A percentile compares a stretch with the other conserved stretches of the same genome.
Conservation (phyloP, 352 stramenopile genomes). For the Globisporangium parvum region DNA sequence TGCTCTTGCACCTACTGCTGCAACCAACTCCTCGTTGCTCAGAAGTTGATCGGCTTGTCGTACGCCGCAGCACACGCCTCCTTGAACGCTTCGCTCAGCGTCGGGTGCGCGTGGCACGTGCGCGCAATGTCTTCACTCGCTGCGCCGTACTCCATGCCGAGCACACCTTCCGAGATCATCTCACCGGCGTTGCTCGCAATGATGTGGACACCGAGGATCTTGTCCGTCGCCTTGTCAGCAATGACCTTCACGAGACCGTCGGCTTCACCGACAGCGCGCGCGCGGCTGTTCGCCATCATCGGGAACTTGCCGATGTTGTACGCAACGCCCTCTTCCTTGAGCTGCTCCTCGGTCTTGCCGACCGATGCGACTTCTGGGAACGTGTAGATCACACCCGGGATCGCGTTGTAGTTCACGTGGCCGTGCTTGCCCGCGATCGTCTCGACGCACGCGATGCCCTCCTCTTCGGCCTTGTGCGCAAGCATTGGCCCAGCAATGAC, state of each 20-base stretch:
- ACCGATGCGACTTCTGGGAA: constrained; percentile 95
- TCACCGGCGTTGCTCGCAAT: constrained; percentile 98
- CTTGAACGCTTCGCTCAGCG: constrained; percentile 98
- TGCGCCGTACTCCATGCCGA: constrained; percentile 99
- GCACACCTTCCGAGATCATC: constrained; percentile 98
- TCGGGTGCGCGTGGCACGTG: constrained; percentile 98
- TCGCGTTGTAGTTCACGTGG: constrained; percentile 99
- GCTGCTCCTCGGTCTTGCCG: constrained; percentile 97
- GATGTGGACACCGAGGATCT: constrained; percentile 98
- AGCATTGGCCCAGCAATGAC: constrained; percentile 98
- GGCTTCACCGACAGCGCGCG: constrained; percentile 89
- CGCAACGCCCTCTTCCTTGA: constrained; percentile 92
- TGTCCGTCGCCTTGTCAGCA: constrained; percentile 96
- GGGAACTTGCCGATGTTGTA: constrained; percentile 98
- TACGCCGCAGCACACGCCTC: constrained; percentile 97
- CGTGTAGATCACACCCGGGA: constrained; percentile 98
- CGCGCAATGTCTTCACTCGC: constrained; percentile 98
- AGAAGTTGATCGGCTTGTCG: constrained; percentile 99
- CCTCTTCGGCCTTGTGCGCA: constrained; percentile 99
- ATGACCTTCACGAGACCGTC: constrained; percentile 99
- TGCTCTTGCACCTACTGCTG: background rate
- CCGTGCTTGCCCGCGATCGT: constrained; percentile 95
- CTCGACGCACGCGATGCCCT: constrained; percentile 97
- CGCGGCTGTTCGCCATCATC: constrained; percentile 96
- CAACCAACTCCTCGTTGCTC: constrained; percentile 40